Conservation (phyloP, 495 filamentous ascomycete species). For the Acidomyces sp. region DNA sequence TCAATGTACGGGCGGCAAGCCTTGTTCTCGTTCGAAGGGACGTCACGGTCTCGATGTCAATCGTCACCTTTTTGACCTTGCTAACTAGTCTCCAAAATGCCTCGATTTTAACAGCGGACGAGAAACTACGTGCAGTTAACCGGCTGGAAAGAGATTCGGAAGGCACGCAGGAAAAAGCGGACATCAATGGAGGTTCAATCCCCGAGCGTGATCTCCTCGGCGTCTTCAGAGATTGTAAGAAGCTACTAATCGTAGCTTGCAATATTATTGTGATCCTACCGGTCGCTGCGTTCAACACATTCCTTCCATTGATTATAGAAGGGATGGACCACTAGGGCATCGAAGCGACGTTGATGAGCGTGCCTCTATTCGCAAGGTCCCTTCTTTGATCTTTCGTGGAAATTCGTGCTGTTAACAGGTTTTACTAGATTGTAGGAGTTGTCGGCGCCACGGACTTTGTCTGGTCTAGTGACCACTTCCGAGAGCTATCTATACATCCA, state of each 20-base stretch:
- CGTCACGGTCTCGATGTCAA: not conserved
- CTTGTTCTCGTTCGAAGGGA: not conserved
- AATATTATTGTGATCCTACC: not conserved
- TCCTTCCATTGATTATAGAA: slow-evolving; percentile 1
- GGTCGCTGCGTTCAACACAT: not conserved
- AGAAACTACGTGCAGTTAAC: not conserved
- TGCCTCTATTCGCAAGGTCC: slow-evolving; percentile 17
- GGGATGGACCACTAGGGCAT: slow-evolving; percentile 14
- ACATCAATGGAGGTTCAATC: not conserved
- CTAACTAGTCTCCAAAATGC: not conserved
- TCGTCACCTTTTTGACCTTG: not conserved
- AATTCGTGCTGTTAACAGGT: too few species aligned
- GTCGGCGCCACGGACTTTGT: slow-evolving; percentile 14
- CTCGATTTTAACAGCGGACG: not conserved
- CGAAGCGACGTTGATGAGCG: slow-evolving; percentile 11
- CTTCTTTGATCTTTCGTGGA: too few species aligned
- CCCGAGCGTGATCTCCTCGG: not conserved
- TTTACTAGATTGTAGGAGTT: too few species aligned
- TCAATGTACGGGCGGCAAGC: slow-evolving; percentile 13
- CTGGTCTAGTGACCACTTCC: slow-evolving; percentile 10
- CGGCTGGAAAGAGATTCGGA: not conserved
- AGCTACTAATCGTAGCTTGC: not conserved
- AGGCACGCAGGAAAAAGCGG: not conserved
- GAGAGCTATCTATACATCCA: slow-evolving; percentile 7
- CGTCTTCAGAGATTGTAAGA: not conserved